Conservation (phyloP, 2,329 filamentous ascomycete species). For the Aspergillus niger region DNA sequence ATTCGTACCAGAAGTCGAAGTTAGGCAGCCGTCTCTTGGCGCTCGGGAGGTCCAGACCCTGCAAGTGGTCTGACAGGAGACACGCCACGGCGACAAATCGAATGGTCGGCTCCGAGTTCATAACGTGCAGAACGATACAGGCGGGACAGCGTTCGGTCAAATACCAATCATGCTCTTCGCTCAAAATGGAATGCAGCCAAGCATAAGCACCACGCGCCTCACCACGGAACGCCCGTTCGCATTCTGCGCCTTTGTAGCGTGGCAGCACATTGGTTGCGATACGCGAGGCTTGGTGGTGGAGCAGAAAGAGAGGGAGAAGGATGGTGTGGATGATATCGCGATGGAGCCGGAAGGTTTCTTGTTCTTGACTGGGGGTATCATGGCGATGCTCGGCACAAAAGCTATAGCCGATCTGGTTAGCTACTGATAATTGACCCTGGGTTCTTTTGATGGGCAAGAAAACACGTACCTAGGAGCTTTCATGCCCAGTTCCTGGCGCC, state of each 20-base stretch:
- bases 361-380: slow-evolving; percentile 32
- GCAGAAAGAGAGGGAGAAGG: slow-evolving; percentile 59
- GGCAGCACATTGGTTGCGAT: slow-evolving; percentile 55
- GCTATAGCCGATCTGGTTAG: slow-evolving; percentile 24
- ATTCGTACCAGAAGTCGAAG: slow-evolving; percentile 43
- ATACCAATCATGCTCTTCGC: slow-evolving; percentile 61
- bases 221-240: slow-evolving; percentile 59
- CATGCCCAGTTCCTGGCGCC: slow-evolving; percentile 39
- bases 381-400: slow-evolving; percentile 41
- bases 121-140: slow-evolving; percentile 46
- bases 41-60: slow-evolving; percentile 27
- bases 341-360: slow-evolving; percentile 50
- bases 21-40: slow-evolving; percentile 26
- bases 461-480: slow-evolving; percentile 34
- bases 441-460: not conserved
- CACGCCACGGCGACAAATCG: slow-evolving; percentile 46
- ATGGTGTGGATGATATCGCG: slow-evolving; percentile 62
- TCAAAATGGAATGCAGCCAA: slow-evolving; percentile 61
- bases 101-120: slow-evolving; percentile 49
- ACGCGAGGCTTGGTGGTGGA: slow-evolving; percentile 57
- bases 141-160: slow-evolving; percentile 57
- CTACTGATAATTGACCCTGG: not conserved
- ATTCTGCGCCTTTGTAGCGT: slow-evolving; percentile 51
- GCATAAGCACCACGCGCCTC: slow-evolving; percentile 60
- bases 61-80: slow-evolving; percentile 40